Percentiles rank a stretch among this genome's conserved stretches.
phyloP scores from a whole-genome alignment of 1,139 yeast genomes.

The Scheffersomyces segobiensis region DNA sequence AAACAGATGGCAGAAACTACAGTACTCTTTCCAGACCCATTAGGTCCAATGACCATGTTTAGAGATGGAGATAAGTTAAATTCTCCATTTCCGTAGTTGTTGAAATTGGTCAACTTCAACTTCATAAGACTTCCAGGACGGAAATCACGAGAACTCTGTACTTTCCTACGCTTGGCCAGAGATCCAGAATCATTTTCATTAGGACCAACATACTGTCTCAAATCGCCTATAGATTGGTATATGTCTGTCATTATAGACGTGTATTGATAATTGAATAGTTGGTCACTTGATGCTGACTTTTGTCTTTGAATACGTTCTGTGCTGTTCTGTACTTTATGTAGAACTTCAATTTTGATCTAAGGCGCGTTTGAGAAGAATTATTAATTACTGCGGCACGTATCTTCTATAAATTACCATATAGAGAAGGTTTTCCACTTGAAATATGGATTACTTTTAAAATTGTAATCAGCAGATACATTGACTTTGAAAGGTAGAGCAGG shows the following conservation, averaged over 20 bases:
- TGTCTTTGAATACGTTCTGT: neutral
- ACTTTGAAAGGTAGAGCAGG: neutral
- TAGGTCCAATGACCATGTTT: constrained; percentile 95
- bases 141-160: constrained; percentile 13
- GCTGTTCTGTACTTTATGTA: too few species aligned
- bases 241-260: neutral
- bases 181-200: neutral
- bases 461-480: neutral
- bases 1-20: constrained; percentile 92
- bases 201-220: neutral
- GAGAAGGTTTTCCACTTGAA: neutral
- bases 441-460: too few species aligned
- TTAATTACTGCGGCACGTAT: neutral
- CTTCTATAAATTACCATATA: too few species aligned
- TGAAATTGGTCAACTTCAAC: constrained; percentile 71
- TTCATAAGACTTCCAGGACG: constrained; percentile 69
- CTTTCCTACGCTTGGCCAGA: neutral
- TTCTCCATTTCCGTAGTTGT: constrained; percentile 78
- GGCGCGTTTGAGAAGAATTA: neutral
- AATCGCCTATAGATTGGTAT: neutral
- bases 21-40: constrained; percentile 95
- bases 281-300: neutral
- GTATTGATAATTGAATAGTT: too few species aligned
- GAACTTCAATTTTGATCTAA: too few species aligned
- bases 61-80: constrained; percentile 79